A percentile compares a stretch with the other conserved stretches of the same genome.
Conservation (phyloP, 179 eudicot species). For the Carnegiea gigantea region DNA sequence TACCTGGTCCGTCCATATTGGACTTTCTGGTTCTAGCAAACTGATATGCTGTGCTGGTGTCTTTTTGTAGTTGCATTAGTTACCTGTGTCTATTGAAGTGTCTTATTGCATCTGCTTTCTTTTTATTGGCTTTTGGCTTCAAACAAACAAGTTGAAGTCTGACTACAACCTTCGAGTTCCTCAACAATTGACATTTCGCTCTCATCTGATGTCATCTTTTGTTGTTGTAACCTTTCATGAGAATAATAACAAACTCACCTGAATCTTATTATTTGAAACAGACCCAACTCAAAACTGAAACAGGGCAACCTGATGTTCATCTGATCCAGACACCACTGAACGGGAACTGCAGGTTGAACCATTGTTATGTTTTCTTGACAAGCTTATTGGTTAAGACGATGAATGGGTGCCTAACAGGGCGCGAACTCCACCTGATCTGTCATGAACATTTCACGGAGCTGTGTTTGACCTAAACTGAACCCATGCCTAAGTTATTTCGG, state of each 20-base stretch:
- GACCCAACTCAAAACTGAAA: background rate
- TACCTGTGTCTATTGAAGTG: background rate
- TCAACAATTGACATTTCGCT: background rate
- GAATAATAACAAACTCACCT: background rate
- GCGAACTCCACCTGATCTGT: too few relatives aligned
- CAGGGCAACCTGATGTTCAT: background rate
- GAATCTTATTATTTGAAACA: background rate
- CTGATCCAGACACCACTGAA: background rate
- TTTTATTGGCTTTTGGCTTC: background rate
- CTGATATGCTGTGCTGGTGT: background rate
- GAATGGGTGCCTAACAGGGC: too few relatives aligned
- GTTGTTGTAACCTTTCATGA: too few relatives aligned
- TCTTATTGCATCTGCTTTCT: background rate
- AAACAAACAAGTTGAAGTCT: background rate
- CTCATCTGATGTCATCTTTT: background rate
- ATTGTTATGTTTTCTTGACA: background rate
- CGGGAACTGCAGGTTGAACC: background rate
- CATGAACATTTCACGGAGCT: too few relatives aligned
- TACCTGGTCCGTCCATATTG: constrained; percentile 46
- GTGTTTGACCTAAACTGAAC: too few relatives aligned
- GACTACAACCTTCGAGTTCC: background rate
- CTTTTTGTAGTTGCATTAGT: background rate
- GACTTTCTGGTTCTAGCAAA: background rate
- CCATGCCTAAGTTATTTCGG: too few relatives aligned
- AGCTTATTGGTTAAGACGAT: background rate